A percentile compares a stretch with the other conserved stretches of the same genome.
Evolutionary conservation across 75 land plant genomes (phyloP).

Genomic region (Chamaecyparis obtusa): DNA sequence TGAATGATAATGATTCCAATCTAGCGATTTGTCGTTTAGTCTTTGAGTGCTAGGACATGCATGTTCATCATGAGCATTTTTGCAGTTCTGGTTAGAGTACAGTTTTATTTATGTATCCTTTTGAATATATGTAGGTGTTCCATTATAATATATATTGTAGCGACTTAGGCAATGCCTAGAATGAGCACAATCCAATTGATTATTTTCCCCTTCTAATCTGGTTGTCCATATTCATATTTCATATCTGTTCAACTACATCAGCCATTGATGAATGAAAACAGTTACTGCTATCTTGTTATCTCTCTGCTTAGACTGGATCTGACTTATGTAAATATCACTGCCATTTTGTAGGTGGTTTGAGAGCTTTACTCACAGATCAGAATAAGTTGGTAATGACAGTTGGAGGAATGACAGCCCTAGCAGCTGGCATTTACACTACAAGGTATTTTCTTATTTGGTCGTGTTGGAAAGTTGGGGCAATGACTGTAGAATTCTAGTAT

Average conservation of each 20-base stretch:
- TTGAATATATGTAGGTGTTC: background rate
- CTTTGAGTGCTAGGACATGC: background rate
- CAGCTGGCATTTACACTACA: conserved; percentile 94
- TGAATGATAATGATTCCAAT: background rate
- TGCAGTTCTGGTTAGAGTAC: background rate
- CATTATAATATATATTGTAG: background rate
- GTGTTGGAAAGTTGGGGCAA: background rate
- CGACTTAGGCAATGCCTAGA: background rate
- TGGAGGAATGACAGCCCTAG: conserved; percentile 92
- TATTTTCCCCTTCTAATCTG: background rate
- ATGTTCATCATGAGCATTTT: background rate
- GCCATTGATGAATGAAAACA: background rate
- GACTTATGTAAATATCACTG: background rate
- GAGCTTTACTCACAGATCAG: conserved; percentile 68
- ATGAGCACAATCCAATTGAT: background rate
- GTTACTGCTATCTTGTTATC: background rate
- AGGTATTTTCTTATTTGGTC: conserved; percentile 41
- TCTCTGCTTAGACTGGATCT: background rate
- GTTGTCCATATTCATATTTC: background rate
- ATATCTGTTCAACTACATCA: background rate
- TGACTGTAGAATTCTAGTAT: background rate
- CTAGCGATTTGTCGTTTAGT: background rate
- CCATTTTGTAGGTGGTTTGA: conserved; percentile 63
- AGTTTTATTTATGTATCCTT: background rate
- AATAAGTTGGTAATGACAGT: conserved; percentile 77